phyloP scores from a whole-genome alignment of 139 green algal species.

The Coelastrella sp. region DNA sequence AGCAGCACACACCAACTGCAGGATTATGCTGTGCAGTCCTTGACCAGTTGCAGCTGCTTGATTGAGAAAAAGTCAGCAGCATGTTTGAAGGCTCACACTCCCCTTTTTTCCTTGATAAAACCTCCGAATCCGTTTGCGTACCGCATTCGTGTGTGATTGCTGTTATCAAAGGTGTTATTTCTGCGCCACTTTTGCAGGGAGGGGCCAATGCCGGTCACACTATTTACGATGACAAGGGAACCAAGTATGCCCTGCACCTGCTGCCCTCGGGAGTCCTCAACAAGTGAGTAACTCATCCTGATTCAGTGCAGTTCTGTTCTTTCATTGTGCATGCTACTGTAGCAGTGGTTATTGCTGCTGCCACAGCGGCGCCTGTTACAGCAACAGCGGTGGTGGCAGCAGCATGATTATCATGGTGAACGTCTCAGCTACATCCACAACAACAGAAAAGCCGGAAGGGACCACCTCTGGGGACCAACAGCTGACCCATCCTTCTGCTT shows the following conservation, averaged over 20 bases:
- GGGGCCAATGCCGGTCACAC: conserved; percentile 99
- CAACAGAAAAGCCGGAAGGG: too few species aligned
- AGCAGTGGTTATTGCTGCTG: background rate
- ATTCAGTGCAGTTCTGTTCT: background rate
- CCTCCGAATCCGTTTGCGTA: background rate
- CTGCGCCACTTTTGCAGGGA: conserved; percentile 71
- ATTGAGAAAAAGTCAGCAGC: too few species aligned
- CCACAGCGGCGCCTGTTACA: background rate
- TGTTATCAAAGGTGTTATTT: background rate
- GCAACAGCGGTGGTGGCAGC: background rate
- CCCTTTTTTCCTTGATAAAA: background rate
- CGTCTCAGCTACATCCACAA: too few species aligned
- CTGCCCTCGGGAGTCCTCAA: conserved; percentile 98
- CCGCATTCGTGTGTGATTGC: background rate
- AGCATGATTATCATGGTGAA: too few species aligned
- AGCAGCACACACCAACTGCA: background rate
- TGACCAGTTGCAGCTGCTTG: too few species aligned
- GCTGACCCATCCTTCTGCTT: too few species aligned
- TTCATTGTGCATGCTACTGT: background rate
- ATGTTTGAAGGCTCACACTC: background rate
- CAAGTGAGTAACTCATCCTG: conserved; percentile 34
- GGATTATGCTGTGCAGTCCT: background rate
- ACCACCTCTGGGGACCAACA: too few species aligned
- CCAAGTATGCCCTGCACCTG: conserved; percentile 98
- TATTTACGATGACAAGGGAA: conserved; percentile 97